Evolutionary conservation across 225 moss, liverwort and hornwort species (phyloP).

Genomic region (Pseudisothecium myosuroides): DNA sequence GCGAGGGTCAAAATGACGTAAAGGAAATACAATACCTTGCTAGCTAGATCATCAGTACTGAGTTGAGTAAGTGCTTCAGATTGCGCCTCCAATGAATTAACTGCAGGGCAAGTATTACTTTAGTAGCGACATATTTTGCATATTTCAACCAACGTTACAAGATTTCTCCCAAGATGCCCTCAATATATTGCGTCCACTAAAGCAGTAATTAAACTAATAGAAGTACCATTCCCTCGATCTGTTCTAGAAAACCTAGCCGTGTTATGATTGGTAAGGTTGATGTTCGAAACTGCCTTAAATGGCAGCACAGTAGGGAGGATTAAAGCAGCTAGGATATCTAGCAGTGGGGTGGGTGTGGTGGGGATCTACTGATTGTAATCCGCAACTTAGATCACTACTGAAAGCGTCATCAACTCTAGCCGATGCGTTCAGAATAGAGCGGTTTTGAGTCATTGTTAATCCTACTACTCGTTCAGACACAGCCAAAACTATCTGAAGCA

Average conservation of each 20-base stretch:
- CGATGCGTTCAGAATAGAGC: background rate
- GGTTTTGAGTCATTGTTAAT: background rate
- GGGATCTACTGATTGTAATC: background rate
- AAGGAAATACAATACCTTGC: slow-evolving; percentile 39
- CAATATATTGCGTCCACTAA: background rate
- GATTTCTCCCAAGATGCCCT: background rate
- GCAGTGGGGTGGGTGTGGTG: background rate
- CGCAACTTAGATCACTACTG: background rate
- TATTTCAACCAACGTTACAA: background rate
- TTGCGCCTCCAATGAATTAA: slow-evolving; percentile 76
- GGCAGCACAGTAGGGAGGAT: background rate
- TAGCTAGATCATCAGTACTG: slow-evolving; percentile 92
- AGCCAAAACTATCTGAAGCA: background rate
- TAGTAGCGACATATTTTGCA: background rate
- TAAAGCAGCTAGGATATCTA: background rate
- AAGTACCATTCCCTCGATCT: background rate
- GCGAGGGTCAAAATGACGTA: background rate
- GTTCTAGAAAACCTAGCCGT: background rate
- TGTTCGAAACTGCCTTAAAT: background rate
- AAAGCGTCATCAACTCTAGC: background rate
- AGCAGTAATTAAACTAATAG: background rate
- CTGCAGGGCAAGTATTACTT: slow-evolving; percentile 19
- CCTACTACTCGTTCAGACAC: background rate
- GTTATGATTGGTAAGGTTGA: no score
- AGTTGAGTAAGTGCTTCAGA: slow-evolving; percentile 84